Base-by-base conservation (phyloP, 2,329 filamentous ascomycete genomes). In the Cadophora sp. region DNA sequence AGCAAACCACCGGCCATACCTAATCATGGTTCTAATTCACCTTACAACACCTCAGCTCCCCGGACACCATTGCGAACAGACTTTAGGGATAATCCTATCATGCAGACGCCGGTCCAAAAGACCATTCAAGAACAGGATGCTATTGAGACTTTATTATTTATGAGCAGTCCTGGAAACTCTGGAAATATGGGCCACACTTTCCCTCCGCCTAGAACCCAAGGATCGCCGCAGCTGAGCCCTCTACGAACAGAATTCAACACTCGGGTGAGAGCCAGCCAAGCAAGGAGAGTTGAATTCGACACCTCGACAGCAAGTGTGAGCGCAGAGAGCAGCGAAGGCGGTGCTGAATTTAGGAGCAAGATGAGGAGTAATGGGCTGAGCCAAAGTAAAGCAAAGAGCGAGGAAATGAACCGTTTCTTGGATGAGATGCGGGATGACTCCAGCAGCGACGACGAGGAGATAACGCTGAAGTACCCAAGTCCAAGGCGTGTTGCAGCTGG, bases 161-260 rank as follows among this genome's bases (percentile, higher is more conserved):
- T 96, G 88, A 93, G 92, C 75, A 92, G 90, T 70, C 91, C 91
- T 0, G 90, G 90, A 19, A 92, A 92, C 78, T 91, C 90, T 55
- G 83, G 86, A 51, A 89, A 87, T 69, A 79, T 90, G 73, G 87
- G 87, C 70, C 86, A 86, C 68, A 77, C 79, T 11, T 88, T 88
- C 67, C 83, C 86, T 3, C 73, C 79, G 14, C 79, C 81, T n/a
- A 67, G 71, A 48, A 72, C 62, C 26, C 74, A 75, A 64, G 66
- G 24, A 6, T 76, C 75, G 29, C 74, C 76, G 4, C 76, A 74
- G 63, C 68, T 74, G 12, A 79, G 77, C 61, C 77, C 77, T 27
- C 60, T 79, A 34, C 74, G 75, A 27, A 66, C 76, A 9, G 77
- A 77, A 37, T 77, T 78, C 59, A 69, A 69, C 22, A 43, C 64